Evolutionary conservation across 345 rosid genomes (phyloP).

Genomic region (Sonneratia caseolaris): DNA sequence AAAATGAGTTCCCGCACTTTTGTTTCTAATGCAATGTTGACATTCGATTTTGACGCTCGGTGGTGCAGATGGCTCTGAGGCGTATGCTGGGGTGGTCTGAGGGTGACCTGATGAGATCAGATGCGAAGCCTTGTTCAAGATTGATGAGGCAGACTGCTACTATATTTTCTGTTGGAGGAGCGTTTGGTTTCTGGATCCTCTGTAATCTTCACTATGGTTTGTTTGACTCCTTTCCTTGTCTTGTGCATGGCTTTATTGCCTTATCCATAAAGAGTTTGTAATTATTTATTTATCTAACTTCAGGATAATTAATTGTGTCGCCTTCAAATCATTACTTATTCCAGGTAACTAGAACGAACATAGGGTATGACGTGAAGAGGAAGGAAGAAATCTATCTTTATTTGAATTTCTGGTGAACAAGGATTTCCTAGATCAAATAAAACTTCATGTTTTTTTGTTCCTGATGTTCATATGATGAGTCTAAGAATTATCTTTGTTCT

Average conservation of each 20-base stretch:
- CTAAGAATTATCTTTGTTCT: not conserved
- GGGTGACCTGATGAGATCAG: slow-evolving; percentile 76
- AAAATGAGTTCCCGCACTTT: not conserved
- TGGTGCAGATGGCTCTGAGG: slow-evolving; percentile 49
- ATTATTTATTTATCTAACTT: not conserved
- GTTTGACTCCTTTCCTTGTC: slow-evolving; percentile 10
- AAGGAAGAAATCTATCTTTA: not conserved
- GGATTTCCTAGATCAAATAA: not conserved
- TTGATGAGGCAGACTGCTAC: slow-evolving; percentile 75
- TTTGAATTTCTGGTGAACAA: not conserved
- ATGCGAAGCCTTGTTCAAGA: slow-evolving; percentile 70
- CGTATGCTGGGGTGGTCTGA: slow-evolving; percentile 60
- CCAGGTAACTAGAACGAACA: not conserved
- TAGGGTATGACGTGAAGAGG: not conserved
- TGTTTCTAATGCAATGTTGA: not conserved
- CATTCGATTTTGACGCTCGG: not conserved
- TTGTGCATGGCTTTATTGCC: slow-evolving; percentile 2
- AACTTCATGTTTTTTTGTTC: not conserved
- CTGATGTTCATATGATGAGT: not conserved
- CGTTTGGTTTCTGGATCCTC: slow-evolving; percentile 76
- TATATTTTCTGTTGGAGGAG: slow-evolving; percentile 64
- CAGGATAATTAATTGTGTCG: not conserved
- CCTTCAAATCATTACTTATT: not conserved
- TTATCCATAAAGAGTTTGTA: not conserved
- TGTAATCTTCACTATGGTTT: slow-evolving; percentile 72